Conservation (phyloP, 352 stramenopile genomes). For the Plasmopara halstedii region DNA sequence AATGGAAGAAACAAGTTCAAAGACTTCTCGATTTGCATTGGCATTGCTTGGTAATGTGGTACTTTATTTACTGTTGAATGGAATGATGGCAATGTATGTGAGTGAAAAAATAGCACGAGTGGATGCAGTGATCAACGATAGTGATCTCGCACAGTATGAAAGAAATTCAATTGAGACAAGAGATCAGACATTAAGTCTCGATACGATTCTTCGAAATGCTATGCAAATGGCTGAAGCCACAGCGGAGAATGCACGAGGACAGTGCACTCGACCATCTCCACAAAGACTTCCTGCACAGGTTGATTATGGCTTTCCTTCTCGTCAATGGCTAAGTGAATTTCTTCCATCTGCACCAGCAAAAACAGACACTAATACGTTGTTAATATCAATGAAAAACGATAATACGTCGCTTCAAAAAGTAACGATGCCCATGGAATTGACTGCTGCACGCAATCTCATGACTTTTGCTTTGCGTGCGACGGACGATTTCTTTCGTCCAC, state of each 20-base stretch:
- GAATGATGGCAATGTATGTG: constrained; percentile 49
- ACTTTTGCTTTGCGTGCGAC: constrained; percentile 23
- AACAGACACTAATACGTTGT: constrained; percentile 17
- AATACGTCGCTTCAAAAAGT: not conserved
- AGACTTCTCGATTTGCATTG: constrained; percentile 16
- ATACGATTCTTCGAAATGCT: constrained; percentile 34
- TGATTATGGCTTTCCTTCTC: constrained; percentile 46
- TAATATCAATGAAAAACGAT: constrained; percentile 11
- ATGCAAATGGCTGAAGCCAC: constrained; percentile 21
- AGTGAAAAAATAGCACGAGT: constrained; percentile 22
- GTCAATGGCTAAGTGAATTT: constrained; percentile 33
- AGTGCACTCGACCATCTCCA: constrained; percentile 37
- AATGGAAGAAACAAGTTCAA: constrained; percentile 37
- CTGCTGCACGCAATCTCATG: constrained; percentile 21
- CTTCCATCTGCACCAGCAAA: constrained; percentile 22
- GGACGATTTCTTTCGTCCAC: constrained; percentile 39
- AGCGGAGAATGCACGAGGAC: constrained; percentile 14
- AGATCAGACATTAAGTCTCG: constrained; percentile 5
- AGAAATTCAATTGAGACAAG: not conserved
- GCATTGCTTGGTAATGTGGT: constrained; percentile 30
- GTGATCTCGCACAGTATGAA: constrained; percentile 20
- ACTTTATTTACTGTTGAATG: constrained; percentile 58
- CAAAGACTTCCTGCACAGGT: constrained; percentile 30
- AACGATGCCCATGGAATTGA: constrained; percentile 24
- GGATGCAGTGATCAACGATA: constrained; percentile 19